These are phyloP conservation scores for Orbilia ellipsospora DNA, from an alignment of 2,329 filamentous ascomycete genomes.

Conservation along the genomic window DNA sequence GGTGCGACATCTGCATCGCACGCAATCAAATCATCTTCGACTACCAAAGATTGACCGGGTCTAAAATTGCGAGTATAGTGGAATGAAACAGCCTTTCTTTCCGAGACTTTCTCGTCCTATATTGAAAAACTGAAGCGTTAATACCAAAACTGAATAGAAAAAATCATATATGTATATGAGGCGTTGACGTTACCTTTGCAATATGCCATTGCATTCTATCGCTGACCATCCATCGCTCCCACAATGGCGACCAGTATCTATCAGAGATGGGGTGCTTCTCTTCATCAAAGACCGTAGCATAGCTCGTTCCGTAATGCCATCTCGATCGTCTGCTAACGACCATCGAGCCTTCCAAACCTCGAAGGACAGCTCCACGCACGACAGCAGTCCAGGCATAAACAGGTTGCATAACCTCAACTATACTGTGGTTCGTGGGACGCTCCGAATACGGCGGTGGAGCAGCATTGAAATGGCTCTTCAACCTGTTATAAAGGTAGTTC, in stretches of 20 bases:
- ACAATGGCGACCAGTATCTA: conserved; percentile 81
- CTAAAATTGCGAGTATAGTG: conserved; percentile 88
- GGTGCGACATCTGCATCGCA: conserved; percentile 77
- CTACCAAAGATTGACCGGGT: conserved; percentile 78
- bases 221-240: conserved; percentile 85
- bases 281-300: conserved; percentile 83
- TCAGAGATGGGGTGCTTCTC: conserved; percentile 77
- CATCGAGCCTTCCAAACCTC: conserved; percentile 80
- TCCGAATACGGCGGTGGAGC: conserved; percentile 73
- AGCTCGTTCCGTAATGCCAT: conserved; percentile 79
- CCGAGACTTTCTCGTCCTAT: conserved; percentile 78
- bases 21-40: conserved; percentile 82
- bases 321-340: conserved; percentile 78
- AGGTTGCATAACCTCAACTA: conserved; percentile 83
- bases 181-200: conserved; percentile 70
- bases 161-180: neutral
- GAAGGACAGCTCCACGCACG: conserved; percentile 78
- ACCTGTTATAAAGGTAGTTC: conserved; percentile 77
- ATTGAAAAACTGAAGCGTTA: conserved; percentile 3
- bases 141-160: neutral
- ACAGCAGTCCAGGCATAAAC: conserved; percentile 85
- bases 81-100: conserved; percentile 79
- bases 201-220: conserved; percentile 90
- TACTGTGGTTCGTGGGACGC: conserved; percentile 74
- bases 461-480: conserved; percentile 75